These are phyloP conservation scores for Dactylellina leptospora DNA, from an alignment of 2,329 filamentous ascomycete species.

Conservation along the genomic window DNA sequence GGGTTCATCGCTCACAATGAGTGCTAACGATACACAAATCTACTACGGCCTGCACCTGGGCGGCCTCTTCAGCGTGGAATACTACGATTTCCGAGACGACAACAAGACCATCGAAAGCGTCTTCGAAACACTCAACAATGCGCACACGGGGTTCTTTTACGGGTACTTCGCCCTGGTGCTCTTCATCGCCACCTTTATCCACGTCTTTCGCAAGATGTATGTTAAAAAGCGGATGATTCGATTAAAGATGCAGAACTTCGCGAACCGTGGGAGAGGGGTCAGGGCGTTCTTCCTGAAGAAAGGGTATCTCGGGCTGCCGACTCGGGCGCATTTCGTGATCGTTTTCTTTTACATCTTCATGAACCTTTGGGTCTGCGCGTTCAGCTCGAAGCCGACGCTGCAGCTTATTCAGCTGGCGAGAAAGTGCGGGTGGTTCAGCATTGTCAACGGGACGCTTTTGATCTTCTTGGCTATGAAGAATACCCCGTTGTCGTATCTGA, in stretches of 20 bases:
- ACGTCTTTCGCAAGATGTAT: constrained; percentile 45
- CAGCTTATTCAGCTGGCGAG: constrained; percentile 51
- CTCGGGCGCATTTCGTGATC: constrained; percentile 42
- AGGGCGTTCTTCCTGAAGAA: constrained; percentile 45
- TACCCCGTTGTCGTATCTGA: constrained; percentile 49
- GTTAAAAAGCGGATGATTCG: constrained; percentile 26
- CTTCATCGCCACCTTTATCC: constrained; percentile 17
- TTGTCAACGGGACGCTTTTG: constrained; percentile 48
- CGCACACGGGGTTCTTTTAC: constrained; percentile 51
- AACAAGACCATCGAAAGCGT: constrained; percentile 49
- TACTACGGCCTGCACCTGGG: constrained; percentile 50
- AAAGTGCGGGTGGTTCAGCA: constrained; percentile 47
- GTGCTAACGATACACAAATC: constrained; percentile 41
- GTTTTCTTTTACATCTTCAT: constrained; percentile 44
- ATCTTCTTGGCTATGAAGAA: constrained; percentile 54
- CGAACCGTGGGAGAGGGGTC: constrained; percentile 18
- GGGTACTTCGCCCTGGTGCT: constrained; percentile 42
- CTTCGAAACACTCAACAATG: constrained; percentile 50
- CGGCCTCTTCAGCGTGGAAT: constrained; percentile 38
- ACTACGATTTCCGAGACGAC: constrained; percentile 43
- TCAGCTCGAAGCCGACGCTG: constrained; percentile 43
- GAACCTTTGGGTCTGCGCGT: constrained; percentile 47
- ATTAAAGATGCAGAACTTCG: constrained; percentile 12
- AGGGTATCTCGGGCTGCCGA: constrained; percentile 46
- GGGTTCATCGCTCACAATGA: constrained; percentile 13